Evolutionary conservation across 2,329 filamentous ascomycete genomes (phyloP), one percentile per base, ranked within the genome.

Genomic region (Curvularia eragrostidis): DNA sequence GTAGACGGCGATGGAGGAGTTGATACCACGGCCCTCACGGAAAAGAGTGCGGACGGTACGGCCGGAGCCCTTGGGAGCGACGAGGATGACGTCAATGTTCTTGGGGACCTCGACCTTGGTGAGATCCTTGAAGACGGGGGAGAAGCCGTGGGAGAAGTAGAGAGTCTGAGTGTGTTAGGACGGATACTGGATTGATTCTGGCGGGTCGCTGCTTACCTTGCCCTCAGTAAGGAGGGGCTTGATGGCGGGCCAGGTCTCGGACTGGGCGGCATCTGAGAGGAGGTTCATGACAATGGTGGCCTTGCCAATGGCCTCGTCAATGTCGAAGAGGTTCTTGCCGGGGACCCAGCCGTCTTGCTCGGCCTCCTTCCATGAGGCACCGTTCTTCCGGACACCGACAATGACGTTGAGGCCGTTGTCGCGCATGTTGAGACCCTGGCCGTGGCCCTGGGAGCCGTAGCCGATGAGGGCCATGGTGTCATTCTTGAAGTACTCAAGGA

Each of bases 71-170:
- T 99, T 99, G 83, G 95, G 95, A 70, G 95, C 95, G 76, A 96
- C 93, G 79, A 99, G 94, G 87, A 99, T 99, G 81, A 99, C 95
- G 81, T 99, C 95, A 78, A 99, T 91, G 83, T 98, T 91, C 69
- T 80, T 87, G 82, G 95, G 95, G 65, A 97, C 91, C 64, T 99
- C 95, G 79, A 99, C 95, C 83, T 97, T 96, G 87, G 95, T 99
- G 79, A 95, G 89, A 81, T 97, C 90, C 87, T 97, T 97, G 91
- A 99, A 99, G 82, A 99, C 93, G 79, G 95, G 95, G 65, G 95
- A 98, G 91, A 99, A 99, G 78, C 95, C 95, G 88, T 99, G 95
- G 72, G 95, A 98, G 88, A 99, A 99, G 90, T 99, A 99, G 73
- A 99, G 91, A 62, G 95, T 99, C 94, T 95, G 66, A 5, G 13